Evolutionary conservation across 192 early-diverging fungal genomes (phyloP).

Genomic region (Podila verticillata): DNA sequence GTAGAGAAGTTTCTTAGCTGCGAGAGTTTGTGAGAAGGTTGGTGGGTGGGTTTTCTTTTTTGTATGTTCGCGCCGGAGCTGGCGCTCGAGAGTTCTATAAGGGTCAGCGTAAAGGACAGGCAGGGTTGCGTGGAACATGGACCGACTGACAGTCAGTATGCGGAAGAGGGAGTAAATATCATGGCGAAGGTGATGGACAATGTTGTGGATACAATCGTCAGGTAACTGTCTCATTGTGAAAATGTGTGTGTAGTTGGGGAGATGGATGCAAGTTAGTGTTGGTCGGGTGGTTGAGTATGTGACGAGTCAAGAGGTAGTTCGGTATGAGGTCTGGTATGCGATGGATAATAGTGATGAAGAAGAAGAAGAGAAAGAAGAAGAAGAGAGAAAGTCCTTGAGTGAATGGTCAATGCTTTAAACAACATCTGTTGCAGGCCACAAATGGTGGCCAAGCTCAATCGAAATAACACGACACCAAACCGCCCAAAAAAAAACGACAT

Average conservation of each 20-base stretch:
- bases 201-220: slow-evolving; percentile 17
- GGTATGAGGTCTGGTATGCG: not conserved
- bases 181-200: slow-evolving; percentile 17
- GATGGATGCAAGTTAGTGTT: not conserved
- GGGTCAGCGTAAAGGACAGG: slow-evolving; percentile 38
- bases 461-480: no score
- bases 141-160: slow-evolving; percentile 16
- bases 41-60: not conserved
- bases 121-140: slow-evolving; percentile 17
- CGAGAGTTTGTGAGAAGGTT: not conserved
- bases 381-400: no score
- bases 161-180: slow-evolving; percentile 24
- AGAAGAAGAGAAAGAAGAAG: not conserved
- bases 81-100: slow-evolving; percentile 10
- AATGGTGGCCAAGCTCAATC: no score
- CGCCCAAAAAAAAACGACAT: no score
- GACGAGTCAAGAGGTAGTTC: not conserved
- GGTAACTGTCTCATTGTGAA: slow-evolving; percentile 9
- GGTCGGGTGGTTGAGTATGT: not conserved
- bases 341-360: not conserved
- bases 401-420: no score
- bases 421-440: no score
- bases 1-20: slow-evolving; percentile 24
- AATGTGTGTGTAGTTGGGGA: not conserved
- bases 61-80: not conserved